phyloP scores from a whole-genome alignment of 2,329 filamentous ascomycete species.

The Monosporascus sp. region DNA sequence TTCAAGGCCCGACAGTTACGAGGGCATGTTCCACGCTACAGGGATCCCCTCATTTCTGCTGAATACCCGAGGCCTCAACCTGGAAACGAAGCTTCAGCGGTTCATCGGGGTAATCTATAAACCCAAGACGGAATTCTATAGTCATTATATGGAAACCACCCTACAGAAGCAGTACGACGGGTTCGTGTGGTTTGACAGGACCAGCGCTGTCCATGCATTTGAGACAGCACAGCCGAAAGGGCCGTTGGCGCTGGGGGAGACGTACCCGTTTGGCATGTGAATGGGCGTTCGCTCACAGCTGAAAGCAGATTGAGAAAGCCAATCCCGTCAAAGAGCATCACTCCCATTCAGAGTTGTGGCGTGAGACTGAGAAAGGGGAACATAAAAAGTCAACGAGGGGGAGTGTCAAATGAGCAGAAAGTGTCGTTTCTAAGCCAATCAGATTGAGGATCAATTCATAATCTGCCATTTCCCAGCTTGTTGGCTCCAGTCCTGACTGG shows the following conservation, averaged over 20 bases:
- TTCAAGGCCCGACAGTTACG: slow-evolving; percentile 42
- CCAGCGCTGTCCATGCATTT: slow-evolving; percentile 37
- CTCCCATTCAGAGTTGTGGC: too few species aligned
- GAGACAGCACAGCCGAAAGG: slow-evolving; percentile 40
- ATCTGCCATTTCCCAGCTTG: too few species aligned
- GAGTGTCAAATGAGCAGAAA: too few species aligned
- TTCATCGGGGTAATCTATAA: slow-evolving; percentile 51
- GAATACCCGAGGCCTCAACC: slow-evolving; percentile 37
- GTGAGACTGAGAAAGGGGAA: too few species aligned
- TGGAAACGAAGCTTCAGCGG: slow-evolving; percentile 36
- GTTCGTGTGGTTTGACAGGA: slow-evolving; percentile 45
- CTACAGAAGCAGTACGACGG: slow-evolving; percentile 45
- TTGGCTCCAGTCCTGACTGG: too few species aligned
- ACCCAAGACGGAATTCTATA: slow-evolving; percentile 41
- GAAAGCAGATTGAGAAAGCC: too few species aligned
- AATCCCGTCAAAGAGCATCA: too few species aligned
- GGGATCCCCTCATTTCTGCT: slow-evolving; percentile 39
- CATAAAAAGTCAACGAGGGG: too few species aligned
- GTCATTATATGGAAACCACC: slow-evolving; percentile 42
- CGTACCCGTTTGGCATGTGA: slow-evolving; percentile 46
- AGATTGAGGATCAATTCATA: too few species aligned
- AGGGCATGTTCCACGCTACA: slow-evolving; percentile 42
- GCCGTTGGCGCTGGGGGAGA: slow-evolving; percentile 38
- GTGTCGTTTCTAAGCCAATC: too few species aligned
- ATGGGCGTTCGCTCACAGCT: neutral